phyloP scores from a whole-genome alignment of 202 grass and related monocot species.

The Setaria viridis region DNA sequence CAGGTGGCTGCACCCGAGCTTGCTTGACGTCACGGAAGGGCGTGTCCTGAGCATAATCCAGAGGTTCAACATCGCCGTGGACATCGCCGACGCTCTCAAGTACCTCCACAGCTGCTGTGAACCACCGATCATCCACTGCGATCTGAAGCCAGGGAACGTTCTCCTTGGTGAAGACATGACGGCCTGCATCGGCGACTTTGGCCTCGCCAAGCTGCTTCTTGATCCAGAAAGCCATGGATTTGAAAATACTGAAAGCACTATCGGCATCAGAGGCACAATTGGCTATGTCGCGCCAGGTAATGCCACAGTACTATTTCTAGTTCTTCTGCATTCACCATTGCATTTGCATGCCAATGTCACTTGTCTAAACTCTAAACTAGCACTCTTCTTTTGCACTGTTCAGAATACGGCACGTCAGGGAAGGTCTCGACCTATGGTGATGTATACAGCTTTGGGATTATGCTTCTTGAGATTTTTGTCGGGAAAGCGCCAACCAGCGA shows the following conservation, averaged over 20 bases:
- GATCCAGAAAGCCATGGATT: background rate
- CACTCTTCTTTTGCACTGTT: background rate
- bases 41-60: conserved; percentile 36
- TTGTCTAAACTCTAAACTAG: background rate
- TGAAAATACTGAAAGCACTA: conserved; percentile 35
- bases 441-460: conserved; percentile 50
- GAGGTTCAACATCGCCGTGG: conserved; percentile 52
- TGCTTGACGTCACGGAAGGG: background rate
- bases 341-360: background rate
- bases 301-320: no score
- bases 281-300: conserved; percentile 70
- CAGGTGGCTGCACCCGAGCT: conserved; percentile 50
- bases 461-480: conserved; percentile 43
- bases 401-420: conserved; percentile 48
- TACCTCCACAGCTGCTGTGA: conserved; percentile 56
- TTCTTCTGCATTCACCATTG: background rate
- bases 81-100: conserved; percentile 52
- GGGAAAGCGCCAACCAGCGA: conserved; percentile 40
- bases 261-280: conserved; percentile 58
- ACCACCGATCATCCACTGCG: conserved; percentile 60
- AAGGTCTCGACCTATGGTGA: conserved; percentile 31
- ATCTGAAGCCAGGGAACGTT: conserved; percentile 75
- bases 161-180: conserved; percentile 54
- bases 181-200: conserved; percentile 58
- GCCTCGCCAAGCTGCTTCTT: conserved; percentile 56